A percentile compares a stretch with the other conserved stretches of the same genome.
Evolutionary conservation across 345 rosid species (phyloP).

Genomic region (Eucalyptus leucophloia): DNA sequence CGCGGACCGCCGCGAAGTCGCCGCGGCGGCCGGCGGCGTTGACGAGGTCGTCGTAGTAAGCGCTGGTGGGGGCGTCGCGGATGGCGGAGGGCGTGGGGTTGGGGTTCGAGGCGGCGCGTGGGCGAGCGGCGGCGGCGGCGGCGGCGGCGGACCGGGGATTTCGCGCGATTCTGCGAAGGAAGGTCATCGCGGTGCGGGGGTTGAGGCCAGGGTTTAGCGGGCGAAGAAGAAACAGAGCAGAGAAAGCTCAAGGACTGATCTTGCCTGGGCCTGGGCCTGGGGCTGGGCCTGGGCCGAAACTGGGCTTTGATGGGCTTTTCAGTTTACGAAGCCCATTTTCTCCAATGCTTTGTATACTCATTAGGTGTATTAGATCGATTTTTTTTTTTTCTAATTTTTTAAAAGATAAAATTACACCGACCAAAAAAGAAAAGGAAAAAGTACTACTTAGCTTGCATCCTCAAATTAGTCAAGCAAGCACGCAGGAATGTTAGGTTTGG

Average conservation of each 20-base stretch:
- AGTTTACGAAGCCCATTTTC: not conserved
- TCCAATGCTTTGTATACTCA: not conserved
- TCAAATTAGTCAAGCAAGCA: not conserved
- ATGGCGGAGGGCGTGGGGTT: not conserved
- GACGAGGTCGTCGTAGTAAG: conserved; percentile 45
- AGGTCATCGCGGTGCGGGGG: not conserved
- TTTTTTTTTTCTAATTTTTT: not conserved
- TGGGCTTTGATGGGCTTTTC: not conserved
- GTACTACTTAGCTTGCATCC: not conserved
- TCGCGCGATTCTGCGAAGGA: not conserved
- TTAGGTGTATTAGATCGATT: not conserved
- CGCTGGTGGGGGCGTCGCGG: conserved; percentile 27
- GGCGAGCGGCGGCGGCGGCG: not conserved
- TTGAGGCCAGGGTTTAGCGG: not conserved
- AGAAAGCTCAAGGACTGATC: not conserved
- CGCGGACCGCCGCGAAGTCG: conserved; percentile 35
- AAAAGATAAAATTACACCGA: too few species aligned
- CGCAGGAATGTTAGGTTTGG: not conserved
- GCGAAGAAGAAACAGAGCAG: not conserved
- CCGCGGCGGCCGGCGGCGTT: conserved; percentile 31
- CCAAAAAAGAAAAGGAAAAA: too few species aligned
- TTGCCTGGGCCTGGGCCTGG: not conserved
- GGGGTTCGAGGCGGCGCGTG: conserved; percentile 1
- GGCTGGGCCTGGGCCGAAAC: not conserved
- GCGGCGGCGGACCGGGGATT: not conserved